Evolutionary conservation across 805 yeast genomes (phyloP), one percentile per base, ranked within the genome.

Genomic region (Ogataea sp.): DNA sequence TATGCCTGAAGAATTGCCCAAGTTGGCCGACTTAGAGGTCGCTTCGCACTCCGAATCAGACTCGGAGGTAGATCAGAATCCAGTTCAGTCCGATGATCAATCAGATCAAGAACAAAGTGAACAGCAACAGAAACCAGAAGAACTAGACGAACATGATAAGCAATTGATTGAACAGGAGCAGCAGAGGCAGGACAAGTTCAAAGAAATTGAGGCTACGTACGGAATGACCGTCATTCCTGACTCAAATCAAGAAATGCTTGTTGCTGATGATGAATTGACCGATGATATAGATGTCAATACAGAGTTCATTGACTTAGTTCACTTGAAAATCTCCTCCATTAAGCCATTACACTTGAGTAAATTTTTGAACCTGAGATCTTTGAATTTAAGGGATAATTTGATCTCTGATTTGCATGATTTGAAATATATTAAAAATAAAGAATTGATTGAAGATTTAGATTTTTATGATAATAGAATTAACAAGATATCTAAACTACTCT

Each of bases 381-480:
- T 90, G 17, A 82, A 88, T 44, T 66, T 93, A 43, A 74, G 98
- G 55, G 95, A 88, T 53, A 93, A 93, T 58, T 64, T 87, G 46
- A 66, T 93, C 30, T 79, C 83, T 23, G 73, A 82, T n/a, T 69
- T 89, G 29, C 71, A 77, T 33, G 88, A 78, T 9, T 64, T 90
- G 16, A 88, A 88, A 42, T 64, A 63, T 11, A 52, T 83, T 9
- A 43, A 38, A 3, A 75, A 76, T 15, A 67, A 62, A 30, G 75
- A 70, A 2, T 67, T 68, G 1, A 50, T 93, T 49, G 83, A 75
- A 47, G 93, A 87, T 43, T 63, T 93, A 42, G 98, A 93, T 59
- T 68, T 89, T 25, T 93, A 93, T 56, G 98, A 93, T 61, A 93
- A 93, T 61, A 67, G 95, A 50, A 83, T 93, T 51, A 78, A 80